Percentiles rank a stretch among this genome's conserved stretches.
phyloP scores from a whole-genome alignment of 2,329 filamentous ascomycete genomes.

The Pyricularia sp. region DNA sequence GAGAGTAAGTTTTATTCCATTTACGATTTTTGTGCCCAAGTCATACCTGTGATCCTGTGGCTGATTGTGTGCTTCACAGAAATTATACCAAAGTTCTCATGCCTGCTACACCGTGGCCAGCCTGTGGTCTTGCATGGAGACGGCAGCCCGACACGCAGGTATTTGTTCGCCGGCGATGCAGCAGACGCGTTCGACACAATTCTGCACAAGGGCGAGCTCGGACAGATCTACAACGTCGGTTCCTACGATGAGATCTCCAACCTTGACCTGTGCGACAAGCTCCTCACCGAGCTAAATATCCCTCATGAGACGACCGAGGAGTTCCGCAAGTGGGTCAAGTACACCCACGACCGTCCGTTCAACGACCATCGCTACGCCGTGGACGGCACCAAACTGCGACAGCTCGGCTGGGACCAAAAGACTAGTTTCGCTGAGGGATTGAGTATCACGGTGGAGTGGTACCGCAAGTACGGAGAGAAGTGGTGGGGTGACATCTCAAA shows the following conservation, averaged over 20 bases:
- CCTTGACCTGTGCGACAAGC: conserved; percentile 53
- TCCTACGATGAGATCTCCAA: conserved; percentile 73
- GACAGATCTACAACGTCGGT: conserved; percentile 75
- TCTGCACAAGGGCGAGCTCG: conserved; percentile 64
- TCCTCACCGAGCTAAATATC: conserved; percentile 55
- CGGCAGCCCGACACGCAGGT: conserved; percentile 64
- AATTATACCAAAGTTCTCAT: conserved; percentile 76
- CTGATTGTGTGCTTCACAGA: conserved; percentile 36
- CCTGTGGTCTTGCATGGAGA: conserved; percentile 69
- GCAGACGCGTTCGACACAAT: conserved; percentile 79
- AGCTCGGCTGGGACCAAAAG: conserved; percentile 61
- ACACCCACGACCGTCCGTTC: conserved; percentile 70
- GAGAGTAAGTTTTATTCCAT: conserved; percentile 51
- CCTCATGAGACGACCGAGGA: conserved; percentile 38
- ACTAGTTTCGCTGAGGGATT: conserved; percentile 56
- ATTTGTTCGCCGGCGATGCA: conserved; percentile 71
- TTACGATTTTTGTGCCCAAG: neutral
- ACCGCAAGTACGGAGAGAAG: conserved; percentile 51
- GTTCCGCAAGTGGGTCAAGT: conserved; percentile 57
- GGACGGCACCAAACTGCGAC: conserved; percentile 56
- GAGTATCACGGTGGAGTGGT: conserved; percentile 59
- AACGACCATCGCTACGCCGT: conserved; percentile 68
- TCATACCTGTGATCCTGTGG: neutral
- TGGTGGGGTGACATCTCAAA: conserved; percentile 68
- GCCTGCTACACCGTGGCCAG: conserved; percentile 55